Evolutionary conservation across 2,329 filamentous ascomycete genomes (phyloP).

Genomic region (Xylariaceae sp.): DNA sequence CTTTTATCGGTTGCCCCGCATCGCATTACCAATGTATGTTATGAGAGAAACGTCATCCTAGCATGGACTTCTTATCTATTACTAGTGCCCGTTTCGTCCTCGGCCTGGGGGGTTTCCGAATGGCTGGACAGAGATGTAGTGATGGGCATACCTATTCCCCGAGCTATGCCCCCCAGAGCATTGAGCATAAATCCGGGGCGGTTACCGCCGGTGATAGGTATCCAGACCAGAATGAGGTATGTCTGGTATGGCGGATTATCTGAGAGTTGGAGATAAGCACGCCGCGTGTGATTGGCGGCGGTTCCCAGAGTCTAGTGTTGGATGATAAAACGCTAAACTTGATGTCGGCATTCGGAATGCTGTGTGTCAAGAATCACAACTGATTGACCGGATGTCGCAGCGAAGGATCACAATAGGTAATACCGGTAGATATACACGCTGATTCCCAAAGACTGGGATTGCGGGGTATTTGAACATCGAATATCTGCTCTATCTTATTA

Average conservation of each 20-base stretch:
- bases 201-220: background rate
- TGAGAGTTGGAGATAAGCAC: background rate
- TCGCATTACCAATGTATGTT: background rate
- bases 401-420: background rate
- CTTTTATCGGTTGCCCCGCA: background rate
- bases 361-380: too few species aligned
- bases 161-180: too few species aligned
- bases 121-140: too few species aligned
- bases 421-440: too few species aligned
- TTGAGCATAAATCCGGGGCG: background rate
- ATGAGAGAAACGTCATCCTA: too few species aligned
- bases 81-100: too few species aligned
- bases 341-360: too few species aligned
- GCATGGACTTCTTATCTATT: too few species aligned
- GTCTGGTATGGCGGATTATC: background rate
- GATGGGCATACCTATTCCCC: too few species aligned
- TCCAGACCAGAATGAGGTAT: background rate
- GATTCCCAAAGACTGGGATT: background rate
- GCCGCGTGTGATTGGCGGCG: background rate
- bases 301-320: background rate
- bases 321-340: background rate
- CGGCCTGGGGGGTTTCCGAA: too few species aligned
- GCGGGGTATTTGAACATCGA: background rate
- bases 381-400: too few species aligned
- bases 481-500: too few species aligned